Conservation (phyloP, 495 filamentous ascomycete species). For the Corynascus novoguineensis region DNA sequence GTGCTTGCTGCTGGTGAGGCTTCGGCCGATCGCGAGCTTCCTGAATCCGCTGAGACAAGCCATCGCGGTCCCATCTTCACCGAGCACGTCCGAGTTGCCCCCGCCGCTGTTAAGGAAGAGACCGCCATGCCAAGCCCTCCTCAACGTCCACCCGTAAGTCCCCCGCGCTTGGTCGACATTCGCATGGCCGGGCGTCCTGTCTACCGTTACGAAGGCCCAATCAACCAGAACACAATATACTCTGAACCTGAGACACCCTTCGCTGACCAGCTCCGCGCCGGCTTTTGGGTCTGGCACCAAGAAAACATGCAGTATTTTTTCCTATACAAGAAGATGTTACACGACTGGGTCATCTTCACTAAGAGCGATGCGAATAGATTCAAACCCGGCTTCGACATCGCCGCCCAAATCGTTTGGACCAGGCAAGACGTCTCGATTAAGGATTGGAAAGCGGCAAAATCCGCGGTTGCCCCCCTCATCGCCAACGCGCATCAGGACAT, state of each 20-base stretch:
- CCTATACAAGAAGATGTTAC: background rate
- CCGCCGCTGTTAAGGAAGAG: background rate
- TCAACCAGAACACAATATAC: background rate
- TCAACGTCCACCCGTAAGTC: background rate
- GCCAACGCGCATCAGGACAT: background rate
- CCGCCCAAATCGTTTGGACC: slow-evolving; percentile 1
- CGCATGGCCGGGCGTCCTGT: background rate
- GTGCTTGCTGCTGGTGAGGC: slow-evolving; percentile 5
- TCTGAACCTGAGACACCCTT: background rate
- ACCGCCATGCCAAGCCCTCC: background rate
- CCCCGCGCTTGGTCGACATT: slow-evolving; percentile 6
- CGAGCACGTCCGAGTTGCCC: background rate
- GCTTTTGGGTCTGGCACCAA: background rate
- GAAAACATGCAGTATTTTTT: background rate
- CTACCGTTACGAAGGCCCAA: background rate
- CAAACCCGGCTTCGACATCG: background rate
- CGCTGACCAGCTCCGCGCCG: slow-evolving; percentile 4
- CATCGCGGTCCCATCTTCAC: background rate
- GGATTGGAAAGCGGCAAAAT: background rate
- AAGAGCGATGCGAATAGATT: background rate
- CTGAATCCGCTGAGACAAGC: background rate
- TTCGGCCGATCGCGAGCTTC: background rate
- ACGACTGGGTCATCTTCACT: background rate
- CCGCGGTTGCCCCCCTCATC: background rate
- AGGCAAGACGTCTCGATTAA: background rate